Percentiles rank a stretch among this genome's conserved stretches.
These are phyloP conservation scores for Hysterium pulicare DNA, from an alignment of 2,329 filamentous ascomycete species.

Conservation along the genomic window DNA sequence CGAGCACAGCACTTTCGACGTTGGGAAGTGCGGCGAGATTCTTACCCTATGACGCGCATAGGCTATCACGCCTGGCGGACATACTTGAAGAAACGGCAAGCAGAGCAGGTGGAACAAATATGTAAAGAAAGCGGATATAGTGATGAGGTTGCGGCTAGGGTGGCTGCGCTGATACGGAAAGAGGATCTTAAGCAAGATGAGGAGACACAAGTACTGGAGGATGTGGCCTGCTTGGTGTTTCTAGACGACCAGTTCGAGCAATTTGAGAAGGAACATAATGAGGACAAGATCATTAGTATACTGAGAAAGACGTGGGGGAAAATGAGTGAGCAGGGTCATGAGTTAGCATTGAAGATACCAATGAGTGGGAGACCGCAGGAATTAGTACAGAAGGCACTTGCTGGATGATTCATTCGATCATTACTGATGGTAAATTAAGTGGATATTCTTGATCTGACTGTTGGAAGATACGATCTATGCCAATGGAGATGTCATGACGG, in stretches of 20 bases:
- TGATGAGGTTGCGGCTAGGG: constrained; percentile 55
- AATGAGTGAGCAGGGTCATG: constrained; percentile 35
- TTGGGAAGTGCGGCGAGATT: constrained; percentile 75
- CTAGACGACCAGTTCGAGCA: constrained; percentile 81
- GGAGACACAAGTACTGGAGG: constrained; percentile 75
- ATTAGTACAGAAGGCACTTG: constrained; percentile 32
- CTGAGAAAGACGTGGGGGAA: constrained; percentile 41
- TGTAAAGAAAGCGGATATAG: constrained; percentile 52
- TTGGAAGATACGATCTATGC: constrained; percentile 1
- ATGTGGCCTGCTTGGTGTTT: constrained; percentile 84
- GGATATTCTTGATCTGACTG: not conserved
- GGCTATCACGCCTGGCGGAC: constrained; percentile 81
- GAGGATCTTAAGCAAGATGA: constrained; percentile 64
- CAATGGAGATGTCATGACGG: not conserved
- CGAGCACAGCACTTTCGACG: constrained; percentile 81
- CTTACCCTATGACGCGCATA: constrained; percentile 68
- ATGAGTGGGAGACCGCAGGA: constrained; percentile 28
- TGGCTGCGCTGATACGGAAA: constrained; percentile 74
- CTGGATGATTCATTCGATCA: constrained; percentile 13
- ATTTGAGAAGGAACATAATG: constrained; percentile 70
- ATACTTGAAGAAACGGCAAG: constrained; percentile 69
- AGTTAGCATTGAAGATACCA: constrained; percentile 32
- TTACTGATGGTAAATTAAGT: not conserved
- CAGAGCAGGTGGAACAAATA: constrained; percentile 56
- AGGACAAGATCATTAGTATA: constrained; percentile 67